Percentiles rank a stretch among this genome's conserved stretches.
Evolutionary conservation across 306 rosid species (phyloP).

Genomic region (apple (Malus domestica)): ASM211411v1 NC_041804.1:18042501-18043000

Average conservation of each 20-base stretch:
- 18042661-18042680: neutral
- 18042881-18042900: no score
- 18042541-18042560: no score
- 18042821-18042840: neutral
- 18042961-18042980: no score
- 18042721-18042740: no score
- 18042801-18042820: neutral
- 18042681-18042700: neutral
- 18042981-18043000: no score
- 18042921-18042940: neutral
- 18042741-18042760: neutral
- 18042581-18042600: neutral
- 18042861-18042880: neutral
- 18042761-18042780: neutral
- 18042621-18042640: no score
- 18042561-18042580: no score
- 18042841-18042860: neutral
- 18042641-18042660: neutral
- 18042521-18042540: no score
- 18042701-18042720: no score
- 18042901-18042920: neutral
- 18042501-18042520: neutral
- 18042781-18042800: neutral
- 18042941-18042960: no score
- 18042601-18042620: neutral